phyloP scores from a whole-genome alignment of 805 yeast genomes.

The Clavispora phyllophila region DNA sequence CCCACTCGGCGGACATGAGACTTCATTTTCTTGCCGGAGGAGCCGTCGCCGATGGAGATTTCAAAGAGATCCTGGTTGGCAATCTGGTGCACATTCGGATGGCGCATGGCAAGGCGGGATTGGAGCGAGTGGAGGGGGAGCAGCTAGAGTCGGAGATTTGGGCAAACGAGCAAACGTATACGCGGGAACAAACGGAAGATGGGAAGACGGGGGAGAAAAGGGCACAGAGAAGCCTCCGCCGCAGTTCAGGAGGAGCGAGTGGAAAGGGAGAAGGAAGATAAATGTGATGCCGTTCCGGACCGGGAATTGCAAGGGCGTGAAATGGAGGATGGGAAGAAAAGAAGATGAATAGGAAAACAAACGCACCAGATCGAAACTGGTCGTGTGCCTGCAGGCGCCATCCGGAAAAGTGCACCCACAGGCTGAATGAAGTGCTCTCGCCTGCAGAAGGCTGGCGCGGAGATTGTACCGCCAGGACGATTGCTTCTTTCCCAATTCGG shows the following conservation, averaged over 20 bases:
- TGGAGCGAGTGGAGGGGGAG: background rate
- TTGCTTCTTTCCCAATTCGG: background rate
- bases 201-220: background rate
- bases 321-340: background rate
- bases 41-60: conserved; percentile 11
- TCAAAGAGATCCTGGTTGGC: conserved; percentile 23
- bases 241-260: background rate
- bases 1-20: conserved; percentile 24
- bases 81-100: conserved; percentile 17
- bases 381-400: background rate
- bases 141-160: too few species aligned
- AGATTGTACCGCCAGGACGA: background rate
- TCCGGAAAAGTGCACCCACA: background rate
- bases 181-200: too few species aligned
- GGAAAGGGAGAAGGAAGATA: background rate
- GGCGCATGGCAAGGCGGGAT: conserved; percentile 13
- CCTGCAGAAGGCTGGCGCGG: background rate
- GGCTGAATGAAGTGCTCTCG: background rate
- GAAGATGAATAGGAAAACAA: background rate
- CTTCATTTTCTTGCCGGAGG: conserved; percentile 6
- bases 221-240: background rate
- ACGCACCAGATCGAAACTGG: background rate
- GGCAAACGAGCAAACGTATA: too few species aligned
- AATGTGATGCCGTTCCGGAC: background rate
- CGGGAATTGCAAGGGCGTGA: background rate